Evolutionary conservation across 2,329 filamentous ascomycete species (phyloP).

Genomic region (Incumbomyces delicatus): DNA sequence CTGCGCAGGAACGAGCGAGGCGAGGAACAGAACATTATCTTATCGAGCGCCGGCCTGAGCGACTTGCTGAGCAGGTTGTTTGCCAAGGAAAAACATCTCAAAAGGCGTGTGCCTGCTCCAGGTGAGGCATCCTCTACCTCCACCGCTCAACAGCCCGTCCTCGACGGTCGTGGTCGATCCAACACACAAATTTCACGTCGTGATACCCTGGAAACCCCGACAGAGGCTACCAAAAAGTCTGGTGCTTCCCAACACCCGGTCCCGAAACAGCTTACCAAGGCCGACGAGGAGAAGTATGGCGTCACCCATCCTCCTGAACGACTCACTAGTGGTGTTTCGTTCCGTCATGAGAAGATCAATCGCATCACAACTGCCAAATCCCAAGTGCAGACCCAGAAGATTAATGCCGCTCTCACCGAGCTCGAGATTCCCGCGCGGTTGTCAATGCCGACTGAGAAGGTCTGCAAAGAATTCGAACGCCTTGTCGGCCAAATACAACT

Average conservation of each 20-base stretch:
- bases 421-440: constrained; percentile 37
- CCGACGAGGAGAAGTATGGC: constrained; percentile 72
- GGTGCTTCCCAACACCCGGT: constrained; percentile 38
- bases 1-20: constrained; percentile 49
- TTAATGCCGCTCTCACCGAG: constrained; percentile 38
- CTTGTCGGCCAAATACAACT: constrained; percentile 38
- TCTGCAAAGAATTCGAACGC: constrained; percentile 41
- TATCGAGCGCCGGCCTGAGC: constrained; percentile 69
- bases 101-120: constrained; percentile 62
- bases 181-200: constrained; percentile 21
- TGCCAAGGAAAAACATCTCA: constrained; percentile 77
- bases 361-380: constrained; percentile 42
- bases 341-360: constrained; percentile 57
- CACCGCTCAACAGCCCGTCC: constrained; percentile 31
- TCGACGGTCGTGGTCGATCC: constrained; percentile 21
- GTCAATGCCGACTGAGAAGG: constrained; percentile 41
- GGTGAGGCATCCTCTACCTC: constrained; percentile 43
- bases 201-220: constrained; percentile 18
- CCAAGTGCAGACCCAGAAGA: constrained; percentile 40
- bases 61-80: constrained; percentile 74
- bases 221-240: constrained; percentile 27
- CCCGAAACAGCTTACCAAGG: constrained; percentile 60
- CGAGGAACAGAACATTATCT: constrained; percentile 47
- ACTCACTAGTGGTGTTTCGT: constrained; percentile 73
- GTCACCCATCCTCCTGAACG: constrained; percentile 77